phyloP scores from a whole-genome alignment of 2,329 filamentous ascomycete species.

The Epicoccum sorghinum region DNA sequence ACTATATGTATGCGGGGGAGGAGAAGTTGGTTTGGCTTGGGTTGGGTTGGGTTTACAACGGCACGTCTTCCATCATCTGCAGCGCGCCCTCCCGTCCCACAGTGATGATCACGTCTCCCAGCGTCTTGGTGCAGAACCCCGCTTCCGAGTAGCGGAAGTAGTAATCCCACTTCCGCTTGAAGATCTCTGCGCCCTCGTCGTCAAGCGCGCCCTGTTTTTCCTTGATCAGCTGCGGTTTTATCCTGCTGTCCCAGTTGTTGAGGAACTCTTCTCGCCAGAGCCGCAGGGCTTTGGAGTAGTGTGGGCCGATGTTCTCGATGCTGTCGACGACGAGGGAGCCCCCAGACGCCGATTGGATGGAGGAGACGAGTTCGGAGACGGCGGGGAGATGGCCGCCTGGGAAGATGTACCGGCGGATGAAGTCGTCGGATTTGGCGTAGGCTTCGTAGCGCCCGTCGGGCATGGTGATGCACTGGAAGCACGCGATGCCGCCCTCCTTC shows the following conservation, averaged over 20 bases:
- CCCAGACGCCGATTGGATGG: conserved; percentile 66
- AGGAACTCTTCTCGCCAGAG: conserved; percentile 72
- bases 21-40: not conserved
- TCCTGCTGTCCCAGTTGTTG: conserved; percentile 64
- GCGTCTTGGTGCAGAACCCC: conserved; percentile 72
- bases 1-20: no score
- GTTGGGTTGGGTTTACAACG: conserved; percentile 52
- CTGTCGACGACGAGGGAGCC: conserved; percentile 69
- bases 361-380: conserved; percentile 68
- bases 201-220: conserved; percentile 67
- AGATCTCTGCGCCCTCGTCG: conserved; percentile 70
- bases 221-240: conserved; percentile 63
- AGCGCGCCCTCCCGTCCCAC: conserved; percentile 68
- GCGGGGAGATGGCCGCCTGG: conserved; percentile 76
- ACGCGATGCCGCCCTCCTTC: conserved; percentile 67
- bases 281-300: conserved; percentile 72
- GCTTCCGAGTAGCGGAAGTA: conserved; percentile 80
- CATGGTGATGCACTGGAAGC: conserved; percentile 81
- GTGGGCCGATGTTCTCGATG: conserved; percentile 74
- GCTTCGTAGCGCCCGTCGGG: conserved; percentile 70
- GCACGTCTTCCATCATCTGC: conserved; percentile 74
- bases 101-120: conserved; percentile 76
- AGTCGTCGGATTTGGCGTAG: conserved; percentile 71
- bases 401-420: conserved; percentile 80
- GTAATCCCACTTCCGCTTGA: conserved; percentile 76